Evolutionary conservation across 1,284 basidiomycete genomes (phyloP), one percentile per base, ranked within the genome.

Genomic region (Pisolithus thermaeus): DNA sequence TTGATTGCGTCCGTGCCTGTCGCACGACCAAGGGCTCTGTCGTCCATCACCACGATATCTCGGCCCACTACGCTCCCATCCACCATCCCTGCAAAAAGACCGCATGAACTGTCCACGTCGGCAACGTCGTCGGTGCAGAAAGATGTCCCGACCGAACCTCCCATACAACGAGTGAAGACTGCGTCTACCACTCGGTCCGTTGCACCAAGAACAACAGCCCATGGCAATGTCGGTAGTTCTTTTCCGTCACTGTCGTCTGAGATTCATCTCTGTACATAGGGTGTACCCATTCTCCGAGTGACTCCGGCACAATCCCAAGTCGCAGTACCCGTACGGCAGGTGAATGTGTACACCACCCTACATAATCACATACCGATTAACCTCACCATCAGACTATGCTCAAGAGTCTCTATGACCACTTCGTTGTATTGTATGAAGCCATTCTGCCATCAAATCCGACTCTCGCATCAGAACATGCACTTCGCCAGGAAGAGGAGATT

Each of bases 401-500:
- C 56, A 86, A 85, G 66, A 78, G 71, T 1, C 66, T 90, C 12
- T 84, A 84, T 59, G 79, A 87, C 35, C 84, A 88, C 61, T 89
- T 85, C 60, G 58, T 71, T 27, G 65, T 80, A n/a, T 69, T 91
- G 1, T 90, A 90, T 66, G 69, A 77, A 20, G 57, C 69, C 28
- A 71, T 87, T 43, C 67, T 77, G 3, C 67, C 76, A 7, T 56
- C 65, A 12, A 73, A 81, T 53, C 80, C 84, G 0, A 71, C 73
- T 23, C 64, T 90, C 16, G 84, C 88, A 1, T 71, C 81, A 1
- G 82, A 89, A 47, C 87, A 92, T 68, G 81, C 90, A 2, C 74
- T 90, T 9, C 77, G 73, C 47, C 89, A 92, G 61, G 90, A 93
- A 61, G 77, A 81, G 36, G 84, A 90, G 52, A 76, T 91, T 1